Conservation (phyloP, 805 yeast genomes). For the Saturnispora zaruensis region DNA sequence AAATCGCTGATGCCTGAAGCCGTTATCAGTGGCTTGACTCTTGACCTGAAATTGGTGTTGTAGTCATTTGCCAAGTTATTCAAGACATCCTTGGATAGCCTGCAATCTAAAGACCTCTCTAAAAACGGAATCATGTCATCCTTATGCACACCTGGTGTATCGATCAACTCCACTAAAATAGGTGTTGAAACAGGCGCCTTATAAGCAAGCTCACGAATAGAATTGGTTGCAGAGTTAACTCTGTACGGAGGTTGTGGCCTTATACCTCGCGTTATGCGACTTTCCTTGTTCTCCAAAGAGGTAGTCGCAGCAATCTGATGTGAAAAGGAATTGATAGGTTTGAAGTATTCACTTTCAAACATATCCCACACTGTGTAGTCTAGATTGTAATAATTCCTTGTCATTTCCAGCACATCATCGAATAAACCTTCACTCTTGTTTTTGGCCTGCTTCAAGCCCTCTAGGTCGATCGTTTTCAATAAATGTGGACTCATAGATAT, state of each 20-base stretch:
- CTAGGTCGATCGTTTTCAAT: constrained; percentile 8
- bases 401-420: constrained; percentile 9
- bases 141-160: constrained; percentile 64
- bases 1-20: constrained; percentile 76
- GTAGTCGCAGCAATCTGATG: constrained; percentile 14
- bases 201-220: constrained; percentile 20
- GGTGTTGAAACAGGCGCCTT: constrained; percentile 49
- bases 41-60: constrained; percentile 18
- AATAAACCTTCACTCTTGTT: neutral
- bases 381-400: constrained; percentile 23
- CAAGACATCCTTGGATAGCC: constrained; percentile 49
- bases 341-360: constrained; percentile 14
- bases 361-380: constrained; percentile 20
- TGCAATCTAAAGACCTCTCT: constrained; percentile 59
- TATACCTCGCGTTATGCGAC: constrained; percentile 1
- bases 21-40: constrained; percentile 57
- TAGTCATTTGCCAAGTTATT: constrained; percentile 35
- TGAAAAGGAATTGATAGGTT: constrained; percentile 10
- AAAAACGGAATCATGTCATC: constrained; percentile 65
- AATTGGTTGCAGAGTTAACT: constrained; percentile 1
- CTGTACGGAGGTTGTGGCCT: neutral
- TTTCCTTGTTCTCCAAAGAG: neutral
- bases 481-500: neutral
- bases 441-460: constrained; percentile 3
- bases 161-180: constrained; percentile 58